phyloP scores from a whole-genome alignment of 2,329 filamentous ascomycete genomes.

The Diplodia corticola region DNA sequence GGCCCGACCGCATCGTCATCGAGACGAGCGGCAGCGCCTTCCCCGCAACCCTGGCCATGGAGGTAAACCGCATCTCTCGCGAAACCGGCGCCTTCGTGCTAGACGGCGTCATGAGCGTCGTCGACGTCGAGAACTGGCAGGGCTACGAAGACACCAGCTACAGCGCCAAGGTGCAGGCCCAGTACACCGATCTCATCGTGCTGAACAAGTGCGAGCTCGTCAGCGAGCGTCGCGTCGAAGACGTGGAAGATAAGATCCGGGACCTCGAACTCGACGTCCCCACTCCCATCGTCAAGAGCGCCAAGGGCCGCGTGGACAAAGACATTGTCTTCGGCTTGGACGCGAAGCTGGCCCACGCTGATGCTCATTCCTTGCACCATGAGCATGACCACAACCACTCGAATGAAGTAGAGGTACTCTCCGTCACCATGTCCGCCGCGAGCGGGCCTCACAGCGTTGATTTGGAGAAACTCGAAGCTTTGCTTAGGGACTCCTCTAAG shows the following conservation, averaged over 20 bases:
- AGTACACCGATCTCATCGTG: conserved; percentile 86
- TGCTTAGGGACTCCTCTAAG: conserved; percentile 76
- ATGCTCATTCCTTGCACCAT: conserved; percentile 42
- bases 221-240: conserved; percentile 71
- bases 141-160: conserved; percentile 90
- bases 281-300: conserved; percentile 80
- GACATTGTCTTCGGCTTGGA: conserved; percentile 86
- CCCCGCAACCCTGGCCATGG: conserved; percentile 85
- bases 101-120: conserved; percentile 84
- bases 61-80: conserved; percentile 77
- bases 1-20: conserved; percentile 84
- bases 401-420: conserved; percentile 86
- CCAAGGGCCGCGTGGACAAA: conserved; percentile 74
- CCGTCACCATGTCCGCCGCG: conserved; percentile 64
- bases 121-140: conserved; percentile 93
- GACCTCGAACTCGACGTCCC: conserved; percentile 75
- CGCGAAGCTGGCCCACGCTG: conserved; percentile 65
- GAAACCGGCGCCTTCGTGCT: conserved; percentile 70
- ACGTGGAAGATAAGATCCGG: conserved; percentile 74
- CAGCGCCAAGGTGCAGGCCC: conserved; percentile 83
- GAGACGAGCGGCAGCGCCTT: conserved; percentile 85
- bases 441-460: conserved; percentile 54
- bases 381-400: conserved; percentile 59
- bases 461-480: conserved; percentile 59
- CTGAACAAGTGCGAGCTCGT: conserved; percentile 91